phyloP scores from a whole-genome alignment of 2,329 filamentous ascomycete genomes.

The Verticillium tricorpus region DNA sequence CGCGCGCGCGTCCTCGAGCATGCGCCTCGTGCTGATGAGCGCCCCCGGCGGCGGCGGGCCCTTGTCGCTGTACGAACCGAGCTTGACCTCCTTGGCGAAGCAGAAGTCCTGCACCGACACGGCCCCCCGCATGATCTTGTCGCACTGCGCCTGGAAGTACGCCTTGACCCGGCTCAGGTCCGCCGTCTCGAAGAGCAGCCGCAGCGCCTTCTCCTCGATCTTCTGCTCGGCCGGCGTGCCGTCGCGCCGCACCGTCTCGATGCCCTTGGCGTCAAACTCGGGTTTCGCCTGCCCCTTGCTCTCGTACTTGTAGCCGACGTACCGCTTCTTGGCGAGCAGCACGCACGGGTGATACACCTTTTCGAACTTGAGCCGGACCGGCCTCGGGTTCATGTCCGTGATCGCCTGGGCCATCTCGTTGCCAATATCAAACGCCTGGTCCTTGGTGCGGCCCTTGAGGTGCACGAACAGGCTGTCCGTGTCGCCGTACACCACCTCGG shows the following conservation, averaged over 20 bases:
- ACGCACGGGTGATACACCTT: constrained; percentile 97
- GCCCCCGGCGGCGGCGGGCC: constrained; percentile 81
- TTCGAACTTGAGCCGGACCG: constrained; percentile 95
- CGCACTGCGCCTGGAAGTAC: constrained; percentile 87
- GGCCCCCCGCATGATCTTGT: constrained; percentile 84
- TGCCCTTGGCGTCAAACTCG: constrained; percentile 96
- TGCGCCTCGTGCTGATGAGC: constrained; percentile 77
- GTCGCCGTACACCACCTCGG: constrained; percentile 96
- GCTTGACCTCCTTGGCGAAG: constrained; percentile 86
- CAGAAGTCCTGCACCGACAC: constrained; percentile 95
- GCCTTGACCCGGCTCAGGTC: constrained; percentile 84
- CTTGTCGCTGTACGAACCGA: constrained; percentile 82
- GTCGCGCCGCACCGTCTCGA: constrained; percentile 92
- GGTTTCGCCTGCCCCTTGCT: constrained; percentile 67
- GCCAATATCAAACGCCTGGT: constrained; percentile 88
- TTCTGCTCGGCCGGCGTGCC: constrained; percentile 94
- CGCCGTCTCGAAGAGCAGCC: constrained; percentile 81
- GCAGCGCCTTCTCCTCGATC: constrained; percentile 89
- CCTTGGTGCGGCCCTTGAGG: constrained; percentile 78
- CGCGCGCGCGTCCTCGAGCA: constrained; percentile 79
- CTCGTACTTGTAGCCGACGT: constrained; percentile 98
- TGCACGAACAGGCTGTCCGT: constrained; percentile 94
- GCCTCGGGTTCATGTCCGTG: constrained; percentile 84
- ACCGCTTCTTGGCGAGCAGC: constrained; percentile 92
- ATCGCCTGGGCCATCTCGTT: constrained; percentile 86